phyloP scores from a whole-genome alignment of 805 yeast genomes.

The Cyberlindnera veronae region DNA sequence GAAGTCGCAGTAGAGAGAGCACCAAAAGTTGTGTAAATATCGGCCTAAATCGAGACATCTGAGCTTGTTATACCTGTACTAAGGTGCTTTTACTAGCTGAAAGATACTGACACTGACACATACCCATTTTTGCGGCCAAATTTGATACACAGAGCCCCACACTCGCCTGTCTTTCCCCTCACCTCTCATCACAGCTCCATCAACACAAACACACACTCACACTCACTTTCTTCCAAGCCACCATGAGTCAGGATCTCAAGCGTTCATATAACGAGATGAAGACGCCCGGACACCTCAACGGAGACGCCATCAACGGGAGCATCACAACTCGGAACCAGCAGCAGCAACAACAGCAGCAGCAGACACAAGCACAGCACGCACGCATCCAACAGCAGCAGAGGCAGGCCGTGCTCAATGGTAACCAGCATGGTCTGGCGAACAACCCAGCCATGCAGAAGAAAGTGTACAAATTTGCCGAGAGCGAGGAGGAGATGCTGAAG shows the following conservation, averaged over 20 bases:
- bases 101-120: too few species aligned
- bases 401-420: constrained; percentile 31
- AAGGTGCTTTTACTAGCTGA: too few species aligned
- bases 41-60: background rate
- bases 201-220: background rate
- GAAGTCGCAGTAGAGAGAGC: too few species aligned
- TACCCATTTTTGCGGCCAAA: too few species aligned
- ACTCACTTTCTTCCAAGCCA: constrained; percentile 1
- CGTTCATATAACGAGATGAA: constrained; percentile 22
- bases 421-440: constrained; percentile 23
- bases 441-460: constrained; percentile 32
- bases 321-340: constrained; percentile 20
- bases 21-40: too few species aligned
- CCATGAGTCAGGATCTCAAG: constrained; percentile 14
- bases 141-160: too few species aligned
- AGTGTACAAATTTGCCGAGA: constrained; percentile 59
- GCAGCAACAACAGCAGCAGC: constrained; percentile 25
- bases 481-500: constrained; percentile 66
- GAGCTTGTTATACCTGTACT: background rate
- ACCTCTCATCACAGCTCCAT: background rate
- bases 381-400: constrained; percentile 28
- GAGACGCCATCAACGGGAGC: constrained; percentile 11
- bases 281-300: constrained; percentile 7
- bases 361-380: constrained; percentile 21
- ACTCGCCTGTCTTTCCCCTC: too few species aligned